phyloP scores from a whole-genome alignment of 1,139 yeast genomes.

The Sporopachydermia cereana region DNA sequence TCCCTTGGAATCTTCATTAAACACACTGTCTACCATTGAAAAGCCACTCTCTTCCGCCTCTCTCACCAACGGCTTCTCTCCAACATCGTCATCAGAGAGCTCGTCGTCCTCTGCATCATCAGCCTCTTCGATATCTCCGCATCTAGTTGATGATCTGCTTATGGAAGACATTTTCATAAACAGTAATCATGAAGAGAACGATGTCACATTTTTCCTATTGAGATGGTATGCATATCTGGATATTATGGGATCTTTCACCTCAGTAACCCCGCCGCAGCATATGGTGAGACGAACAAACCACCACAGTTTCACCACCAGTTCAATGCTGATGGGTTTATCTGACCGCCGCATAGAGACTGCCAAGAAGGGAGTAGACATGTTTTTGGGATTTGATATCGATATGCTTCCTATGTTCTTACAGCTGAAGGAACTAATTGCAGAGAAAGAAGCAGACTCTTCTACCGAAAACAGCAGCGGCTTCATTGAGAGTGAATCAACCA shows the following conservation, averaged over 20 bases:
- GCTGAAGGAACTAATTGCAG: conserved; percentile 31
- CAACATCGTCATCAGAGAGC: too few relatives aligned
- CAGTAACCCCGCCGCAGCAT: conserved; percentile 15
- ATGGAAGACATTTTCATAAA: conserved; percentile 45
- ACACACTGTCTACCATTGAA: too few relatives aligned
- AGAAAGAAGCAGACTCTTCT: neutral
- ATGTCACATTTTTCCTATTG: conserved; percentile 47
- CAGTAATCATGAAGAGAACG: conserved; percentile 22
- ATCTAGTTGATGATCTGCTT: conserved; percentile 59
- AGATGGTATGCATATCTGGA: conserved; percentile 69
- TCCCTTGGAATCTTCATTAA: too few relatives aligned
- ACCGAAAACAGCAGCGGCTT: neutral
- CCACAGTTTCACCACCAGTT: too few relatives aligned
- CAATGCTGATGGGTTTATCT: neutral
- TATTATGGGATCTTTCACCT: conserved; percentile 45
- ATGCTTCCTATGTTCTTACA: conserved; percentile 39
- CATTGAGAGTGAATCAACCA: neutral
- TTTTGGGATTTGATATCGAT: conserved; percentile 42
- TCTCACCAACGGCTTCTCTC: too few relatives aligned
- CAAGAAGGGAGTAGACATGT: conserved; percentile 35
- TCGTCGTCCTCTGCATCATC: conserved; percentile 23
- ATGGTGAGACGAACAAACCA: conserved; percentile 17
- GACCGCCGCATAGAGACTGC: conserved; percentile 13
- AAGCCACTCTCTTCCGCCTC: too few relatives aligned
- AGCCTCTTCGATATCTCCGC: conserved; percentile 47